Evolutionary conservation across 345 rosid genomes (phyloP), one percentile per base, ranked within the genome.

Genomic region (Gossypium anomalum): DNA sequence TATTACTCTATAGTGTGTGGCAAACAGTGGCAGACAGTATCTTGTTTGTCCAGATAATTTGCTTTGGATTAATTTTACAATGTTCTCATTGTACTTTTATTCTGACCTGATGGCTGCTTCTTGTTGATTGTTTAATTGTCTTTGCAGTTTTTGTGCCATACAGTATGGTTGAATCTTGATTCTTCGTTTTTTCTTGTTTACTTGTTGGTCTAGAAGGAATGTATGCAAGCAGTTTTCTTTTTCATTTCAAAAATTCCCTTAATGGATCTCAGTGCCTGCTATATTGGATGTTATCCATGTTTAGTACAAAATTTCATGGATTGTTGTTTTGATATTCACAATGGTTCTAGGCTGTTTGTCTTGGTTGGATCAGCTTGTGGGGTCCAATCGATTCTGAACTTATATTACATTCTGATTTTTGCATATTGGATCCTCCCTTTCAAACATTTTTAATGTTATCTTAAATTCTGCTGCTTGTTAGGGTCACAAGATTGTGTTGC

Each of bases 401-500:
- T 69, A 16, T 72, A 56, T 72, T 72, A 14, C 15, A 38, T 41
- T 19, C 19, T 57, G 9, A 65, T 61, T 4, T 66, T 69, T 72
- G 44, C 57, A 23, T 67, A 67, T 51, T 72, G 10, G 45, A 74
- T 70, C 43, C 22, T 67, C 58, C 29, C 22, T 67, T 76, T 60
- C 55, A 74, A 67, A 67, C 76, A 77, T 77, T 16, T 78, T 57
- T 64, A 43, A 51, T 52, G 45, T 75, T 8, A 17, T 69, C 16
- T 51, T 51, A 69, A 12, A 16, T 17, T 41, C 45, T 69, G 59
- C 17, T 77, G 67, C 79, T 19, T 64, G 58, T 72, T 89, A 95
- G 99, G 99, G 98, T 70, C 98, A 91, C 72, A 97, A 95, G 75
- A 92, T 93, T 79, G 96, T 90, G 20, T 73, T 93, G 85, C 85